Base-by-base conservation (phyloP, 73 alveolate genomes). In the Paramecium octaurelia region DNA sequence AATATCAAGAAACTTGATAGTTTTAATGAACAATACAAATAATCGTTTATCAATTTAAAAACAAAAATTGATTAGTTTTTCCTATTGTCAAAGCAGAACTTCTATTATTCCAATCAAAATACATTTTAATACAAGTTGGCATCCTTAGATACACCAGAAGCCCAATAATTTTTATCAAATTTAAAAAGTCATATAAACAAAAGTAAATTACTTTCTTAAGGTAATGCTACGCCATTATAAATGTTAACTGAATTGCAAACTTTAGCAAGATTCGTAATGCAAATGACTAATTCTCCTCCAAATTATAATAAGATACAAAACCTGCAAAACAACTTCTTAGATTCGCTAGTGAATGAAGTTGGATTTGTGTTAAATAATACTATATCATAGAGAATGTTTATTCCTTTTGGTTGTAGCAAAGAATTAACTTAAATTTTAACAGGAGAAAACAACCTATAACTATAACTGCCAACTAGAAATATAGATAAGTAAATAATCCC, bases 201-300 rank as follows among this genome's bases (percentile, higher is more conserved):
- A 24, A 77, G 90, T 57, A 77, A 29, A 9, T 12, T 44, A 23
- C 57, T 80, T 16, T 35, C 64, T 12, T 43, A 36, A 14, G 76
- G 91, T 20, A 80, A 42, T 27, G 91, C 24, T 9, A 80, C 91
- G 11, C 91, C 91, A 80, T 46, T 44, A 42, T 46, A 80, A 46
- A 80, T 80, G 91, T 3, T 80, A 11, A 44, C 91, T 6, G 91
- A 80, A 44, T 44, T 80, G 27, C 73, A 80, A 80, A 44, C 91
- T 24, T 46, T 80, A 24, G 70, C 91, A 59, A 40, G 91, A 7
- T 80, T 44, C 16, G 43, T 80, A 1, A 23, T 80, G 6, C 14
- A 46, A 43, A 77, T 77, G 90, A 77, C 76, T 34, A 77, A 77
- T 46, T 77, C 90, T n/a, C 90, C 90, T 16, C 90, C 90, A 46